These are phyloP conservation scores for Pythium rishiriense DNA, from an alignment of 352 stramenopile species.

Conservation along the genomic window DNA sequence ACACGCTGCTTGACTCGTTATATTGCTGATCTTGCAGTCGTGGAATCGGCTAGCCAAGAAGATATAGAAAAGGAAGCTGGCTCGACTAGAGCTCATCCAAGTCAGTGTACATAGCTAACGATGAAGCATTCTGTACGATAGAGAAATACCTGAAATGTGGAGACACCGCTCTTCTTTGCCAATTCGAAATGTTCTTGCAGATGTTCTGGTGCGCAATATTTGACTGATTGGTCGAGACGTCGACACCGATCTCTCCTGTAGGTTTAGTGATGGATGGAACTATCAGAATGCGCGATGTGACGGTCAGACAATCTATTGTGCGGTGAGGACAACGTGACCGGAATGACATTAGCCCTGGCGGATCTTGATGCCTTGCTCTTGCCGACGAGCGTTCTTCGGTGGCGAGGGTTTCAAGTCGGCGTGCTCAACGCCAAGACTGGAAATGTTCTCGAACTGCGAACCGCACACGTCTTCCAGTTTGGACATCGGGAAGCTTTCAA, in stretches of 20 bases:
- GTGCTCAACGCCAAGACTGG: slow-evolving; percentile 72
- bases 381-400: slow-evolving; percentile 43
- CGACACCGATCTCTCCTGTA: not conserved
- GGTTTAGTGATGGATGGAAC: too few relatives aligned
- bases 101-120: slow-evolving; percentile 17
- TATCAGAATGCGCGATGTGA: not conserved
- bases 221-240: not conserved
- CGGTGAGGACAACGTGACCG: too few relatives aligned
- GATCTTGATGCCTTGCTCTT: slow-evolving; percentile 85
- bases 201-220: not conserved
- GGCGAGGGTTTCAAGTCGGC: slow-evolving; percentile 45
- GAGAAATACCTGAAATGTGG: slow-evolving; percentile 22
- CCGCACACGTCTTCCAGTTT: slow-evolving; percentile 63
- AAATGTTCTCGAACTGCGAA: slow-evolving; percentile 50
- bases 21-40: slow-evolving; percentile 46
- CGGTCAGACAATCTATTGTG: not conserved
- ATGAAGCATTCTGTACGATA: slow-evolving; percentile 19
- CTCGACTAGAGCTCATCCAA: not conserved
- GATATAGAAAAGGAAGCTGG: not conserved
- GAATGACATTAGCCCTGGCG: slow-evolving; percentile 53
- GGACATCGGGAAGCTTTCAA: slow-evolving; percentile 60
- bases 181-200: not conserved
- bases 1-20: slow-evolving; percentile 70
- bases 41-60: not conserved
- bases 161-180: not conserved